A percentile compares a stretch with the other conserved stretches of the same genome.
Evolutionary conservation across 306 rosid genomes (phyloP).

Genomic region (Prunus mume): DNA sequence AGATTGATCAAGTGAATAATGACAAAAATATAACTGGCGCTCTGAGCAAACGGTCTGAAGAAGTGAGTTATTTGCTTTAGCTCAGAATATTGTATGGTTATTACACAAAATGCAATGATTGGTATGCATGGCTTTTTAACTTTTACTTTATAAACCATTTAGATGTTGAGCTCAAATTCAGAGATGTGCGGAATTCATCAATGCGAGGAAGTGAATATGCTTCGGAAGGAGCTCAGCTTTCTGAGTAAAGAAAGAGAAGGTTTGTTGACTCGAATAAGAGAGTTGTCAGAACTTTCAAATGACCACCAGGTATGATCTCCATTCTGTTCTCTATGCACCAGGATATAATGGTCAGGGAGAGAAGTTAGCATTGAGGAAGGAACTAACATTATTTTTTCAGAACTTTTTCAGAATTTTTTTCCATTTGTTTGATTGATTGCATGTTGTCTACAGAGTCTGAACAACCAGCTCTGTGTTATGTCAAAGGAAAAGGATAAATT

Average conservation of each 20-base stretch:
- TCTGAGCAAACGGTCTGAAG: constrained; percentile 31
- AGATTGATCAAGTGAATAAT: constrained; percentile 29
- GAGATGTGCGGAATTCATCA: constrained; percentile 13
- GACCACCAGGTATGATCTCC: constrained; percentile 44
- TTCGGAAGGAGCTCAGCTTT: constrained; percentile 23
- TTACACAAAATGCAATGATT: neutral
- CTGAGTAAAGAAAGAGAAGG: constrained; percentile 32
- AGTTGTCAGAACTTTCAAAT: constrained; percentile 30
- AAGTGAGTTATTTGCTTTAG: constrained; percentile 39
- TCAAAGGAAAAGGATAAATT: constrained; percentile 57
- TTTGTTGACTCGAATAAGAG: constrained; percentile 26
- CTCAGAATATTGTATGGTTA: constrained; percentile 10
- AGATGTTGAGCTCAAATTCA: constrained; percentile 26
- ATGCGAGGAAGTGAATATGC: constrained; percentile 21
- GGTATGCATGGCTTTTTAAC: neutral
- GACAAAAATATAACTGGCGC: constrained; percentile 19
- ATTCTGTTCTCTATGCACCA: neutral
- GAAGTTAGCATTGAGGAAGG: neutral
- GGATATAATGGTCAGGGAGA: neutral
- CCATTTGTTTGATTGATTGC: constrained; percentile 25
- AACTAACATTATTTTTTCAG: neutral
- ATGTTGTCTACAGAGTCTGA: constrained; percentile 42
- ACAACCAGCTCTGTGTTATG: constrained; percentile 39
- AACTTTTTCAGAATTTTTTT: neutral
- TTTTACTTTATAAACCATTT: neutral